A percentile compares a stretch with the other conserved stretches of the same genome.
These are phyloP conservation scores for Colletotrichum zoysiae DNA, from an alignment of 2,329 filamentous ascomycete genomes.

Conservation along the genomic window DNA sequence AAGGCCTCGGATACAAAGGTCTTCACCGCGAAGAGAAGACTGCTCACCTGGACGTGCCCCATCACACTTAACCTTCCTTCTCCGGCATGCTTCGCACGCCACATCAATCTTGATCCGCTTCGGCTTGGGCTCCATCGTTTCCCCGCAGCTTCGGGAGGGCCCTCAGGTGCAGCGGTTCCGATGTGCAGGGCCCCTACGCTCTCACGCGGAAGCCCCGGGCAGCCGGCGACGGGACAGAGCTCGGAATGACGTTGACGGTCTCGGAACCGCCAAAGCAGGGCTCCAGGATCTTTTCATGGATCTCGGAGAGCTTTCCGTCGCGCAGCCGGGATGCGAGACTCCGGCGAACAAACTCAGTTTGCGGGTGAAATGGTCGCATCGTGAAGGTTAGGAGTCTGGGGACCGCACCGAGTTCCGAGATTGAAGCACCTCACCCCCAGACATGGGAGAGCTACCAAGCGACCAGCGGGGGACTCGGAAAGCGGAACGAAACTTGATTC, in stretches of 20 bases:
- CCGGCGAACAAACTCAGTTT: constrained; percentile 22
- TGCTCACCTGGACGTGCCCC: constrained; percentile 53
- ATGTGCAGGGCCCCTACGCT: background rate
- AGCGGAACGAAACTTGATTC: constrained; percentile 27
- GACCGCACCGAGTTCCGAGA: constrained; percentile 35
- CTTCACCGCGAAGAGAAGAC: background rate
- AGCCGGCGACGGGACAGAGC: background rate
- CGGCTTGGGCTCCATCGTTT: constrained; percentile 41
- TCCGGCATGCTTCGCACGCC: constrained; percentile 58
- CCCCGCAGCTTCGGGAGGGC: background rate
- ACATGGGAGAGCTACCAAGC: background rate
- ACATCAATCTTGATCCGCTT: constrained; percentile 60
- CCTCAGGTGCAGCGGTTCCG: background rate
- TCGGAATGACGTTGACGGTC: constrained; percentile 15
- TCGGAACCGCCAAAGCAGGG: constrained; percentile 23
- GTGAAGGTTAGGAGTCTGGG: constrained; percentile 17
- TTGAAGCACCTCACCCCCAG: constrained; percentile 4
- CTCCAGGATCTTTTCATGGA: constrained; percentile 20
- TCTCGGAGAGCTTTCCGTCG: constrained; percentile 25
- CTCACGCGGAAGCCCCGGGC: background rate
- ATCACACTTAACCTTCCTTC: constrained; percentile 58
- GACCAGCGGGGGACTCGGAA: constrained; percentile 9
- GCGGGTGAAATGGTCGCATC: constrained; percentile 28
- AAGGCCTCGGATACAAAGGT: background rate
- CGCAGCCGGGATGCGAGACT: constrained; percentile 14